These are phyloP conservation scores for Turnera subulata DNA, from an alignment of 345 rosid species.

Conservation along the genomic window DNA sequence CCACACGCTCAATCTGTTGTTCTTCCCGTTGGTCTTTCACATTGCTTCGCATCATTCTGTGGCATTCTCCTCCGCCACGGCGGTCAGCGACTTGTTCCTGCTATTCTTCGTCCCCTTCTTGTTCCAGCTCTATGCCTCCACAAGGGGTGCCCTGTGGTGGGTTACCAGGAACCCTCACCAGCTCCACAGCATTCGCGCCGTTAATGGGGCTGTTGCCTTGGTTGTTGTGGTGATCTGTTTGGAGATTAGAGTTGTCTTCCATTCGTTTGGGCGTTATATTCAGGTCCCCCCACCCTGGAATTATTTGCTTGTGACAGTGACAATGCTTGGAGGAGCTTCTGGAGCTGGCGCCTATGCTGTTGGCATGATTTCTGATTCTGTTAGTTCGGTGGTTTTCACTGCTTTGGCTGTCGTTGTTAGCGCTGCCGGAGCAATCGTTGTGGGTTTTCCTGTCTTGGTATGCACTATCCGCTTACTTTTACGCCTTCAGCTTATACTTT, in stretches of 20 bases:
- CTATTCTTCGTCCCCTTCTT: conserved; percentile 86
- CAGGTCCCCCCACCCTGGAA: conserved; percentile 91
- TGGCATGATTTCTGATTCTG: conserved; percentile 82
- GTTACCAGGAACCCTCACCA: conserved; percentile 67
- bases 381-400: conserved; percentile 69
- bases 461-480: conserved; percentile 5
- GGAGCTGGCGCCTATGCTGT: conserved; percentile 83
- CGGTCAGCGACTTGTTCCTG: conserved; percentile 68
- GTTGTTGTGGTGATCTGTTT: conserved; percentile 76
- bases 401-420: conserved; percentile 81
- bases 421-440: conserved; percentile 87
- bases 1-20: conserved; percentile 74
- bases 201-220: conserved; percentile 90
- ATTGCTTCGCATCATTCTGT: conserved; percentile 83
- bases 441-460: conserved; percentile 91
- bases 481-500: too few relatives aligned
- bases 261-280: conserved; percentile 87
- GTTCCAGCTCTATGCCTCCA: conserved; percentile 86
- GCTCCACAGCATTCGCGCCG: conserved; percentile 69
- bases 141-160: conserved; percentile 97
- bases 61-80: conserved; percentile 61
- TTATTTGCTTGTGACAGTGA: conserved; percentile 76
- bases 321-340: conserved; percentile 94
- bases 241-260: conserved; percentile 95
- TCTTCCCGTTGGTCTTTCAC: conserved; percentile 78